Evolutionary conservation across 768 basidiomycete genomes (phyloP).

Genomic region (Dictyophora rubrovolvata): DNA sequence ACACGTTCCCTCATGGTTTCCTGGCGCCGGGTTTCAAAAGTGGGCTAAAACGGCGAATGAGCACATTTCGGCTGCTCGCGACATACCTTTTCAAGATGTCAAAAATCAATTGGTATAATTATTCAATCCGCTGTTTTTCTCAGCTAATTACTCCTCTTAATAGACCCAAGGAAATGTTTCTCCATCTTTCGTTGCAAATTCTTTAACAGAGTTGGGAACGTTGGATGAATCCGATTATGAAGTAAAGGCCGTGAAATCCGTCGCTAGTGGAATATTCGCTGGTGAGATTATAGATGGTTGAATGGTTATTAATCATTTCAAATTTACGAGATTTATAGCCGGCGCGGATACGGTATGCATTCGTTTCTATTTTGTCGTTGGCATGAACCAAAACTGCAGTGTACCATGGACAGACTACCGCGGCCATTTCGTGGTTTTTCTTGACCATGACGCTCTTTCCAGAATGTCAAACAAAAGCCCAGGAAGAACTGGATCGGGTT

Average conservation of each 20-base stretch:
- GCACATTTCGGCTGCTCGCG: conserved; percentile 13
- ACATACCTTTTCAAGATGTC: conserved; percentile 15
- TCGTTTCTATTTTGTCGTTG: not conserved
- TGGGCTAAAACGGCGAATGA: conserved; percentile 13
- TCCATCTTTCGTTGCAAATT: conserved; percentile 3
- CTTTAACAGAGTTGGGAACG: not conserved
- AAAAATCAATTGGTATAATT: conserved; percentile 4
- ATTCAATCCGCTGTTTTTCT: not conserved
- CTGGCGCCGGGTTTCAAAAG: conserved; percentile 19
- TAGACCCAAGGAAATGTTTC: not conserved
- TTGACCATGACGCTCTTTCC: not conserved
- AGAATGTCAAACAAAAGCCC: not conserved
- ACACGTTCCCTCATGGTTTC: conserved; percentile 18
- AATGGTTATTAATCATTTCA: not conserved
- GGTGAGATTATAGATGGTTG: not conserved
- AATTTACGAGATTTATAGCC: not conserved
- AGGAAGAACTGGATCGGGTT: not conserved
- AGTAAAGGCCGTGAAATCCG: not conserved
- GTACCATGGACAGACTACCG: not conserved
- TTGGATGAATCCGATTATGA: not conserved
- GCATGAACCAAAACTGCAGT: too few relatives aligned
- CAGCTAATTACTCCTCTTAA: not conserved
- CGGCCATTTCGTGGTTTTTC: not conserved
- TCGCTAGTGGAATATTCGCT: not conserved
- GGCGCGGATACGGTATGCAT: not conserved